Evolutionary conservation across 2,329 filamentous ascomycete species (phyloP).

Genomic region (Rutstroemia sp.): DNA sequence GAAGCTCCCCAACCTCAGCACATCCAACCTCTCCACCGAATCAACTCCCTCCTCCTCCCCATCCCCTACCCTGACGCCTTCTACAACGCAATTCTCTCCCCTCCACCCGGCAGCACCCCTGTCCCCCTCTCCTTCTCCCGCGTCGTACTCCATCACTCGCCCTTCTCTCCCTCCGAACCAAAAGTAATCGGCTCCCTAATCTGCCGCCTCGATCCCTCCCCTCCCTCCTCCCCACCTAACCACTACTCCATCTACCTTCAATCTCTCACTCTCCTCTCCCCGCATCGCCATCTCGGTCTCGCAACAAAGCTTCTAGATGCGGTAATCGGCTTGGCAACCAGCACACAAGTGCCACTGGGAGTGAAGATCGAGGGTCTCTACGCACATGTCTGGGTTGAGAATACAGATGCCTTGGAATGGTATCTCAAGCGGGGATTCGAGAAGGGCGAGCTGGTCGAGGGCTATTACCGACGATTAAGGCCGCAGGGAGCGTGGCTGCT

Average conservation of each 20-base stretch:
- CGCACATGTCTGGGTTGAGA: slow-evolving; percentile 63
- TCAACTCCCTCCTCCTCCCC: slow-evolving; percentile 57
- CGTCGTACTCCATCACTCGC: slow-evolving; percentile 42
- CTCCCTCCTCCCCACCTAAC: slow-evolving; percentile 14
- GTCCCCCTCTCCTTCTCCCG: slow-evolving; percentile 32
- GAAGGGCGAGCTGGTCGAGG: slow-evolving; percentile 37
- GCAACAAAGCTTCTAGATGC: slow-evolving; percentile 45
- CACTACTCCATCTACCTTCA: slow-evolving; percentile 54
- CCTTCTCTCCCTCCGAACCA: slow-evolving; percentile 10
- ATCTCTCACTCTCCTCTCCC: slow-evolving; percentile 54
- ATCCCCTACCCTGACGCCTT: slow-evolving; percentile 58
- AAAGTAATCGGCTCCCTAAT: slow-evolving; percentile 56
- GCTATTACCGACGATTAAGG: slow-evolving; percentile 56
- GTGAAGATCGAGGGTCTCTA: slow-evolving; percentile 39
- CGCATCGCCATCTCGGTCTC: slow-evolving; percentile 54
- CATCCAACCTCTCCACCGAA: slow-evolving; percentile 51
- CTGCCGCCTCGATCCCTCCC: slow-evolving; percentile 49
- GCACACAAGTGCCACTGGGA: neutral
- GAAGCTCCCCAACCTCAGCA: slow-evolving; percentile 43
- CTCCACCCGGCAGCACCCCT: slow-evolving; percentile 40
- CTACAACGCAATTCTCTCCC: slow-evolving; percentile 46
- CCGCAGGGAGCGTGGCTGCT: slow-evolving; percentile 57
- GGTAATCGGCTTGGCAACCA: slow-evolving; percentile 17
- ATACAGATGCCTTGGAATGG: slow-evolving; percentile 55
- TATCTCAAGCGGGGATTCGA: slow-evolving; percentile 52